Base-by-base conservation (phyloP, 2,329 filamentous ascomycete species). In the Fusarium camptoceras region DNA sequence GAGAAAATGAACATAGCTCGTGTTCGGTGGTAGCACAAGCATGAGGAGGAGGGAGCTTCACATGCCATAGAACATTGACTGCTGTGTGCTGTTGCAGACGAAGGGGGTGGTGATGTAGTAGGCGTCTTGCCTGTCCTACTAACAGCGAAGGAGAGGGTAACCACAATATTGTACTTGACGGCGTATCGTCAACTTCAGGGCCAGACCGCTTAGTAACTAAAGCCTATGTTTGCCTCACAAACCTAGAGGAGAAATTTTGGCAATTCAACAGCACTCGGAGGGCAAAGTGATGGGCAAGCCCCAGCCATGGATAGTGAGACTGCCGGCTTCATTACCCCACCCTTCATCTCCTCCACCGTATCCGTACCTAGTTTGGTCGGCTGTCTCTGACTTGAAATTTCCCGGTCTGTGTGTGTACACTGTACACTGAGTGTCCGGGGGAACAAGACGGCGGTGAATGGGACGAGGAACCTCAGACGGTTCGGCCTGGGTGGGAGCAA, bases 391-490 rank as follows among this genome's bases (percentile, higher is more conserved):
- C 42, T 58, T 43, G 20, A 34, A 55, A 37, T 37, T 55, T 46
- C 60, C 48, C 50, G 53, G 63, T 55, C 56, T 66, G 37, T 56
- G 53, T 64, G 59, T 47, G 48, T 24, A 37, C 50, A 64, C 61
- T 64, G 59, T 64, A n/a, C 10, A 54, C 28, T 53, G 31, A 42
- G 28, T 22, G 59, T 55, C 64, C 59, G 64, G 55, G 64, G 64
- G 39, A 48, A 20, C 28, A 58, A 59, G 51, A 54, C 63, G 67
- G 68, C 68, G 68, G 68, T 71, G 68, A 68, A 64, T 59, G 43
- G n/a, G 15, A 37, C 41, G 64, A 57, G 37, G 39, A 43, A 70
- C 48, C 31, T 71, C 59, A 55, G 68, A 50, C 68, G 48, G 53
- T 54, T 56, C 55, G 55, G 66, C 39, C 27, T 61, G 56, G 16